phyloP scores from a whole-genome alignment of 805 yeast species.

The Yamadazyma olivae region DNA sequence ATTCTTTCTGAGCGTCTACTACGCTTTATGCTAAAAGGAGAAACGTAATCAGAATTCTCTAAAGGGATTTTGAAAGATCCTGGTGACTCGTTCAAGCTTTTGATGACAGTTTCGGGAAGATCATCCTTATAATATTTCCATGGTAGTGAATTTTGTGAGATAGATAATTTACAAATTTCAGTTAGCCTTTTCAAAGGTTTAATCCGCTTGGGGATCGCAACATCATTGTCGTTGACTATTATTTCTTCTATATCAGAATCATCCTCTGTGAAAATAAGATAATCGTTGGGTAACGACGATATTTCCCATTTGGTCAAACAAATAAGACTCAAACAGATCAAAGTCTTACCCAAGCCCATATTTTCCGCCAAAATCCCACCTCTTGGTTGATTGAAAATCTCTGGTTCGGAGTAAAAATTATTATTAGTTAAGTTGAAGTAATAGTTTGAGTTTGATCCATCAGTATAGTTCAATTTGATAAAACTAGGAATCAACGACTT shows the following conservation, averaged over 20 bases:
- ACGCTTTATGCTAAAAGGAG: conserved; percentile 17
- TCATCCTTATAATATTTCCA: conserved; percentile 50
- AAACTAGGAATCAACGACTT: conserved; percentile 34
- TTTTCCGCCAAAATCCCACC: conserved; percentile 67
- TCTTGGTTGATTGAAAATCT: conserved; percentile 44
- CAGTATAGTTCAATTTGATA: conserved; percentile 20
- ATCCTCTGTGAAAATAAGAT: conserved; percentile 2
- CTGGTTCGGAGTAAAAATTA: conserved; percentile 34
- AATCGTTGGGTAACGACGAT: conserved; percentile 22
- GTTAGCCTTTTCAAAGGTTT: conserved; percentile 16
- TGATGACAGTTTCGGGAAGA: conserved; percentile 43
- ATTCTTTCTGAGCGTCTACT: conserved; percentile 16
- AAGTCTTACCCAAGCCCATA: conserved; percentile 68
- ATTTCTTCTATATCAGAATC: not conserved
- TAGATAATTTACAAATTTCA: conserved; percentile 40
- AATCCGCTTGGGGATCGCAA: not conserved
- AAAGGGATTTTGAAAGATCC: conserved; percentile 43
- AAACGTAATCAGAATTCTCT: conserved; percentile 16
- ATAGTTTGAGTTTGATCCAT: conserved; percentile 12
- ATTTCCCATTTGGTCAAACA: conserved; percentile 53
- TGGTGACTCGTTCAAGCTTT: conserved; percentile 32
- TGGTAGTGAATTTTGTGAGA: conserved; percentile 49
- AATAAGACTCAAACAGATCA: conserved; percentile 55
- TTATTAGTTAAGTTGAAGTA: conserved; percentile 35
- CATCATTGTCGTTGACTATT: not conserved